A percentile compares a stretch with the other conserved stretches of the same genome.
phyloP scores from a whole-genome alignment of 208 protist genomes.

The Strigomonas culicis region DNA sequence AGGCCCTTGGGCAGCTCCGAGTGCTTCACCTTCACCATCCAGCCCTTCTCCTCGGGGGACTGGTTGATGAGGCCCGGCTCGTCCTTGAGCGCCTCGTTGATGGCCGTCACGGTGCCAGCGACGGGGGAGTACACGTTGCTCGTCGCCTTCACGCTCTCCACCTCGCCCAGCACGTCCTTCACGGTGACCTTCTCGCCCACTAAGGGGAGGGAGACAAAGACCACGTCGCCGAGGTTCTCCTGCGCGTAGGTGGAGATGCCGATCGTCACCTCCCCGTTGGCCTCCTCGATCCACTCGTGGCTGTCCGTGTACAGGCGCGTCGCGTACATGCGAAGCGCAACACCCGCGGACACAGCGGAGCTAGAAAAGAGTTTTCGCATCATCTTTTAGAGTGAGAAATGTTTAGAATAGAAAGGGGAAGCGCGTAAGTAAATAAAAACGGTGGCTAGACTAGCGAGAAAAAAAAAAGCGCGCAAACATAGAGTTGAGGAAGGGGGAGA shows the following conservation, averaged over 20 bases:
- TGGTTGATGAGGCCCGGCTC: slow-evolving; percentile 85
- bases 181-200: slow-evolving; percentile 75
- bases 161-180: slow-evolving; percentile 76
- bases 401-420: neutral
- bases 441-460: neutral
- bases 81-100: slow-evolving; percentile 87
- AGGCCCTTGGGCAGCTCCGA: slow-evolving; percentile 62
- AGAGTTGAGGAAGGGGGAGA: neutral
- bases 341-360: slow-evolving; percentile 22
- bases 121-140: slow-evolving; percentile 90
- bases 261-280: slow-evolving; percentile 57
- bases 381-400: neutral
- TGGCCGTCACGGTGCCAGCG: slow-evolving; percentile 64
- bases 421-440: neutral
- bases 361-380: neutral
- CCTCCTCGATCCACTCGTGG: slow-evolving; percentile 88
- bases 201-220: slow-evolving; percentile 88
- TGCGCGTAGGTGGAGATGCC: slow-evolving; percentile 88
- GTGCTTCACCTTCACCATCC: slow-evolving; percentile 87
- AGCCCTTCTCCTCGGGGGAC: slow-evolving; percentile 82
- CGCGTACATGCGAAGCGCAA: slow-evolving; percentile 45
- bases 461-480: neutral
- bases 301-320: slow-evolving; percentile 87
- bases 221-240: slow-evolving; percentile 88
- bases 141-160: slow-evolving; percentile 92